phyloP scores from a whole-genome alignment of 306 rosid genomes.

The Pachyrhizus erosus region DNA sequence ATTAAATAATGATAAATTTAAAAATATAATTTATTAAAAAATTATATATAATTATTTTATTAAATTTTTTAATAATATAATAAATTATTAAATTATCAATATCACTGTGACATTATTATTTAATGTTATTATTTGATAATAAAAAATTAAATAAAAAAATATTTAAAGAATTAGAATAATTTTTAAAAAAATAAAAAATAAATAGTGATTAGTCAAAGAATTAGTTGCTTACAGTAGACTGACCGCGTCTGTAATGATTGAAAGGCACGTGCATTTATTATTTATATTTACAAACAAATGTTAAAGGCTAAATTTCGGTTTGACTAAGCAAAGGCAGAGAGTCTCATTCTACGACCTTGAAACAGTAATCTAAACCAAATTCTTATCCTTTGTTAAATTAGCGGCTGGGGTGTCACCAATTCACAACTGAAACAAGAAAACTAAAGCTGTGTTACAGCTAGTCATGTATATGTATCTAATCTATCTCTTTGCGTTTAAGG shows the following conservation, averaged over 20 bases:
- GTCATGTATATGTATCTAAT: too few species aligned
- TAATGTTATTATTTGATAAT: too few species aligned
- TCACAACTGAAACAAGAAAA: too few species aligned
- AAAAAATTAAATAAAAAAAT: too few species aligned
- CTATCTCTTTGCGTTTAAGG: not conserved
- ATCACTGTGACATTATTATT: too few species aligned
- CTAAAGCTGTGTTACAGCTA: too few species aligned
- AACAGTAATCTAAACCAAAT: slow-evolving; percentile 50
- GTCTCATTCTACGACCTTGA: slow-evolving; percentile 36
- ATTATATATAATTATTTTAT: too few species aligned
- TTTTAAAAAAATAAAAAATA: not conserved
- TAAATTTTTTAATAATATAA: too few species aligned
- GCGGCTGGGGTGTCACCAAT: slow-evolving; percentile 44
- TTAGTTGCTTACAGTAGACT: not conserved
- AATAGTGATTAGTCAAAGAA: not conserved
- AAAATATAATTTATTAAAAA: too few species aligned
- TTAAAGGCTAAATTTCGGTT: not conserved
- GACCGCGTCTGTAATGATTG: not conserved
- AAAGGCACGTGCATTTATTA: not conserved
- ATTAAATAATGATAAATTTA: too few species aligned
- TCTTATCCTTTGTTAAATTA: slow-evolving; percentile 47
- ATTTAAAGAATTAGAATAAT: too few species aligned
- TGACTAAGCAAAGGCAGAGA: slow-evolving; percentile 35
- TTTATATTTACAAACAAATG: not conserved
- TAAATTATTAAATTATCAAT: too few species aligned